Percentiles rank a stretch among this genome's conserved stretches.
These are phyloP conservation scores for Fusarium drepaniforme DNA, from an alignment of 2,329 filamentous ascomycete species.

Conservation along the genomic window DNA sequence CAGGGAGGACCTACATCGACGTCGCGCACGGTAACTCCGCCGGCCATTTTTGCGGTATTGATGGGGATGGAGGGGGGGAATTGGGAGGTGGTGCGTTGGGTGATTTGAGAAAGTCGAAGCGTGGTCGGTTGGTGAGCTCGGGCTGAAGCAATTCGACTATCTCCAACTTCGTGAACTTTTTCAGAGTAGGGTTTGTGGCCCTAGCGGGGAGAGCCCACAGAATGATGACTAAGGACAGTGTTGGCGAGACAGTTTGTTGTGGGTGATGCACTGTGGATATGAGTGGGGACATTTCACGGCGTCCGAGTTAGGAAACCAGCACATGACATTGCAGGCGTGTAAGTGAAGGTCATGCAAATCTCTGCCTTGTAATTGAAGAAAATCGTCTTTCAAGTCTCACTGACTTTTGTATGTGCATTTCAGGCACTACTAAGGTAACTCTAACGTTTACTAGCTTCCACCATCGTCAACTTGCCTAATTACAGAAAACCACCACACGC, in stretches of 20 bases:
- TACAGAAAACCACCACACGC: neutral
- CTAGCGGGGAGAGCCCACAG: constrained; percentile 38
- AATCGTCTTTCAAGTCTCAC: neutral
- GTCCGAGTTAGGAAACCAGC: neutral
- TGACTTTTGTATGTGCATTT: neutral
- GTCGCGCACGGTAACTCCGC: constrained; percentile 86
- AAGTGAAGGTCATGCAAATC: constrained; percentile 9
- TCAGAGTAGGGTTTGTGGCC: constrained; percentile 49
- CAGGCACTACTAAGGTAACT: neutral
- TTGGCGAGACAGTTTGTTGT: neutral
- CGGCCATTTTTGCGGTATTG: constrained; percentile 78
- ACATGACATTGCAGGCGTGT: neutral
- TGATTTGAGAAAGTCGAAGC: constrained; percentile 43
- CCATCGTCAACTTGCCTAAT: neutral
- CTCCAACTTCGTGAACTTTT: constrained; percentile 41
- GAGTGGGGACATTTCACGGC: neutral
- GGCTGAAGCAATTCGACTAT: constrained; percentile 27
- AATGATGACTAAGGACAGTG: constrained; percentile 43
- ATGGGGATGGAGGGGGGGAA: constrained; percentile 38
- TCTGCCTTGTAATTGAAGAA: neutral
- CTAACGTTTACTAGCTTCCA: neutral
- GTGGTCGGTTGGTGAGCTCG: constrained; percentile 42
- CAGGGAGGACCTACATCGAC: constrained; percentile 77
- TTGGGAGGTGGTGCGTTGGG: constrained; percentile 47
- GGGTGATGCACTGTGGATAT: neutral